Evolutionary conservation across 495 filamentous ascomycete species (phyloP).

Genomic region (Penicillium arizonense): DNA sequence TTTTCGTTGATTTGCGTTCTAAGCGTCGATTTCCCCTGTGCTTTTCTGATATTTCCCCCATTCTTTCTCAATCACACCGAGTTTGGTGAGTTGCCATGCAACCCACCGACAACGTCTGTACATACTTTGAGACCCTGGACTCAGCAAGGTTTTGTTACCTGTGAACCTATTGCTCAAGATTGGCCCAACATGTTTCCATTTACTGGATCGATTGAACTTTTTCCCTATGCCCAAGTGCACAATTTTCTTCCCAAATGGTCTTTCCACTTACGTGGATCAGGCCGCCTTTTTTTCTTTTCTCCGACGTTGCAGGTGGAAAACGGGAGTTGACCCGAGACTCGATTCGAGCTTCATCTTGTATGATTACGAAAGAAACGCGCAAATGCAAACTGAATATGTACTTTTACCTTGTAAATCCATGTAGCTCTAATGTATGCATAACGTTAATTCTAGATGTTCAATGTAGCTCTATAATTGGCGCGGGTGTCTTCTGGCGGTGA

Average conservation of each 20-base stretch:
- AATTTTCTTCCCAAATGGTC: not conserved
- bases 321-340: conserved; percentile 19
- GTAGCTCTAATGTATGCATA: not conserved
- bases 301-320: conserved; percentile 10
- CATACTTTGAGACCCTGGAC: conserved; percentile 12
- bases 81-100: not conserved
- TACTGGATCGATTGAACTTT: conserved; percentile 16
- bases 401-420: conserved; percentile 4
- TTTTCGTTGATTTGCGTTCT: conserved; percentile 26
- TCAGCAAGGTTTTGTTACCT: conserved; percentile 3
- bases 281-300: conserved; percentile 8
- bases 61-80: conserved; percentile 1
- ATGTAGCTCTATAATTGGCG: not conserved
- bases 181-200: conserved; percentile 4
- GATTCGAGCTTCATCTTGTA: conserved; percentile 33
- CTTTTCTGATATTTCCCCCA: not conserved
- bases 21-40: conserved; percentile 18
- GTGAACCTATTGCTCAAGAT: conserved; percentile 5
- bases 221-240: conserved; percentile 8
- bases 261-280: not conserved
- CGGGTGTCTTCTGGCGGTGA: conserved; percentile 20
- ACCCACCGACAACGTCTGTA: conserved; percentile 8
- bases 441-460: not conserved
- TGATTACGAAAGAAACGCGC: conserved; percentile 48
- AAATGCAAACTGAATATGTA: conserved; percentile 30